phyloP scores from a whole-genome alignment of 73 alveolate species.

The Stentor roeselii region DNA sequence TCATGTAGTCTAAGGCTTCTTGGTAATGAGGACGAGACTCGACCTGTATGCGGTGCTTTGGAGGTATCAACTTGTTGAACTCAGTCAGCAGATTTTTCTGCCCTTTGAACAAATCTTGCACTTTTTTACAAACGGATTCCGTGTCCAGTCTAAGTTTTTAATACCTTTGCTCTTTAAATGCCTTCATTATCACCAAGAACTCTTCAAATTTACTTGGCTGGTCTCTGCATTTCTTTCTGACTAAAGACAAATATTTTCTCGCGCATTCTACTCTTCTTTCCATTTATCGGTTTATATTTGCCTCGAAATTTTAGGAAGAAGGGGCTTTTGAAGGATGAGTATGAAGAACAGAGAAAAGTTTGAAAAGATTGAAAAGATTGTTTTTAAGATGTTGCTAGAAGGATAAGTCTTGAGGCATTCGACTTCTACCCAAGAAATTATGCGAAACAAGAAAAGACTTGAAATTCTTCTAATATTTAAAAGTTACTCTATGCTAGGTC shows the following conservation, averaged over 20 bases:
- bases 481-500: too few relatives aligned
- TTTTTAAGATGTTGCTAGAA: too few relatives aligned
- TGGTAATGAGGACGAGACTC: constrained; percentile 28
- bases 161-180: constrained; percentile 24
- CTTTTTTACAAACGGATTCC: neutral
- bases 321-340: too few relatives aligned
- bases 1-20: constrained; percentile 17
- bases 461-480: too few relatives aligned
- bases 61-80: constrained; percentile 7
- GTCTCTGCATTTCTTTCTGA: neutral
- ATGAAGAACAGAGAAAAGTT: too few relatives aligned
- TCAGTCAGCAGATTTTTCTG: neutral
- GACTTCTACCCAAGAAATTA: too few relatives aligned
- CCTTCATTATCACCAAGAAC: constrained; percentile 21
- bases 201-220: neutral
- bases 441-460: too few relatives aligned
- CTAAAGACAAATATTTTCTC: neutral
- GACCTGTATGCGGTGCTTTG: neutral
- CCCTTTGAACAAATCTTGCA: constrained; percentile 9
- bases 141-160: neutral
- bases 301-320: too few relatives aligned
- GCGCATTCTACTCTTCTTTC: neutral
- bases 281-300: too few relatives aligned
- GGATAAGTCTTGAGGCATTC: too few relatives aligned
- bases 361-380: too few relatives aligned